Conservation (phyloP, 306 rosid genomes). For the Mucuna pruriens region DNA sequence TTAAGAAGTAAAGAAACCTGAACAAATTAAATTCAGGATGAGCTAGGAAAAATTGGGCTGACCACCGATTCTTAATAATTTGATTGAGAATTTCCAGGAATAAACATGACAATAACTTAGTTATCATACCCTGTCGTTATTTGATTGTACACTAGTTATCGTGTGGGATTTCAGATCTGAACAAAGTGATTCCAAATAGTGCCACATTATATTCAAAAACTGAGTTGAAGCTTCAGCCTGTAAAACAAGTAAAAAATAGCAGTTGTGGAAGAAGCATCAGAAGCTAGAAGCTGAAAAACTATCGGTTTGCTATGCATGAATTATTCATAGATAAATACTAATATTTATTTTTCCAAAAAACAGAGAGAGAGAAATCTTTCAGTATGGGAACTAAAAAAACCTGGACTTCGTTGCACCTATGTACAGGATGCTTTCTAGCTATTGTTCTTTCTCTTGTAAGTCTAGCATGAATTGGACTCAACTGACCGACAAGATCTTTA, state of each 20-base stretch:
- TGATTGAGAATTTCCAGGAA: constrained; percentile 28
- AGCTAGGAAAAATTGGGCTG: constrained; percentile 30
- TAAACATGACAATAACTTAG: constrained; percentile 9
- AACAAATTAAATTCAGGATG: constrained; percentile 34
- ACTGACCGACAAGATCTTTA: constrained; percentile 67
- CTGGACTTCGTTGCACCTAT: constrained; percentile 91
- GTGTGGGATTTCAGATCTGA: constrained; percentile 74
- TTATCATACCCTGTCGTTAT: constrained; percentile 78
- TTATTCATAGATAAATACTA: background rate
- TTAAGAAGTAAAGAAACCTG: constrained; percentile 98
- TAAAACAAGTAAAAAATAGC: constrained; percentile 40
- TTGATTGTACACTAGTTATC: constrained; percentile 87
- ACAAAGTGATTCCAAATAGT: constrained; percentile 87
- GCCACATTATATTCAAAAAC: constrained; percentile 67
- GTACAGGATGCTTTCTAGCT: constrained; percentile 82
- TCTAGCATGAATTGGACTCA: constrained; percentile 76
- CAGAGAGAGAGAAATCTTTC: constrained; percentile 23
- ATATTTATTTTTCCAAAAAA: background rate
- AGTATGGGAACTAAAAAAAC: constrained; percentile 53
- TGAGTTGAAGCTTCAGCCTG: constrained; percentile 75
- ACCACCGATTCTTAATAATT: constrained; percentile 18
- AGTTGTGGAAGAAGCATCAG: constrained; percentile 34
- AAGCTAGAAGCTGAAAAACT: constrained; percentile 28
- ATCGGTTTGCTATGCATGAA: constrained; percentile 27
- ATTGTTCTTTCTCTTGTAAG: constrained; percentile 55